phyloP scores from a whole-genome alignment of 352 stramenopile species.

The Globisporangium cylindrosporum region DNA sequence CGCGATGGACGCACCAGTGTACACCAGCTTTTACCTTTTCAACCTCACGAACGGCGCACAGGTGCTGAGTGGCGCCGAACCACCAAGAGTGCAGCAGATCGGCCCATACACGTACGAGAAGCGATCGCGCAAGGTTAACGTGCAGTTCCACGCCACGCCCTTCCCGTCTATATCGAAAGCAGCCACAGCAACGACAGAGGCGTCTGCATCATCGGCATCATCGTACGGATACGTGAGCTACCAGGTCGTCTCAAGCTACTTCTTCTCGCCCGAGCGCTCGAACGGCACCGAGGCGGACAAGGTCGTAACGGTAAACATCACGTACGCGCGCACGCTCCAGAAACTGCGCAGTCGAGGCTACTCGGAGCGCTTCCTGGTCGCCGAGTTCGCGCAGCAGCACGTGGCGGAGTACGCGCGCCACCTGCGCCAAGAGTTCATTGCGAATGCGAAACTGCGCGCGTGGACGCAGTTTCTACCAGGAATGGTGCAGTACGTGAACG shows the following conservation, averaged over 20 bases:
- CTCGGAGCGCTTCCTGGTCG: constrained; percentile 56
- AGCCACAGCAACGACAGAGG: background rate
- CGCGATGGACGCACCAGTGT: constrained; percentile 49
- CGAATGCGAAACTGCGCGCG: constrained; percentile 51
- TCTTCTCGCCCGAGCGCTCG: constrained; percentile 48
- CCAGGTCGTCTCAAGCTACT: constrained; percentile 37
- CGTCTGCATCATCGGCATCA: background rate
- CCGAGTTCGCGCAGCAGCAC: constrained; percentile 57
- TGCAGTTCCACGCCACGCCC: constrained; percentile 29
- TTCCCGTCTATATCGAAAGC: constrained; percentile 1
- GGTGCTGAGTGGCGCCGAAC: constrained; percentile 28
- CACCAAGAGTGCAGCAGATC: constrained; percentile 42
- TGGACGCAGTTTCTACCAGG: constrained; percentile 43
- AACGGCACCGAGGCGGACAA: constrained; percentile 55
- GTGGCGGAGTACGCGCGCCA: constrained; percentile 39
- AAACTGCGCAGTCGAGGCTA: constrained; percentile 42
- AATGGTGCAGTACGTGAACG: constrained; percentile 27
- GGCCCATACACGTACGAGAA: constrained; percentile 74
- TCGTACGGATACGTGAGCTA: constrained; percentile 51
- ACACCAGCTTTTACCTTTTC: constrained; percentile 65
- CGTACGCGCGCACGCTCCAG: constrained; percentile 51
- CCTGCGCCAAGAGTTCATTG: constrained; percentile 48
- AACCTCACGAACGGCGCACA: constrained; percentile 63
- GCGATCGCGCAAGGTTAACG: constrained; percentile 50
- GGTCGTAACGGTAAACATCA: constrained; percentile 55